Evolutionary conservation across 2,329 filamentous ascomycete species (phyloP).

Genomic region (Fusarium sterilihyphosum): DNA sequence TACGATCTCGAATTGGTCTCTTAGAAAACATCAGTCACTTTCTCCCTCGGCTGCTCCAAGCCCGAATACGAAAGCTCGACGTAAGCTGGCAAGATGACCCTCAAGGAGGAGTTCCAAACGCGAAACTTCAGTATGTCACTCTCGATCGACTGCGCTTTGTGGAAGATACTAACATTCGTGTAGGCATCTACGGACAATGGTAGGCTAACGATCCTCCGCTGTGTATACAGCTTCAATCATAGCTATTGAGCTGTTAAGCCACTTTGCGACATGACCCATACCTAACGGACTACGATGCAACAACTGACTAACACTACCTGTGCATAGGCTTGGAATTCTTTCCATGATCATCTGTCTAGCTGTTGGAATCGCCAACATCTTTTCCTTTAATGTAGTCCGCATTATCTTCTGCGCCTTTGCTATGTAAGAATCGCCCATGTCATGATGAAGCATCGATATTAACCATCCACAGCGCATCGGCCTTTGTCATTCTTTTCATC

Average conservation of each 20-base stretch:
- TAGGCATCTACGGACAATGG: constrained; percentile 82
- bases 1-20: constrained; percentile 13
- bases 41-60: constrained; percentile 12
- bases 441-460: neutral
- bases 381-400: constrained; percentile 60
- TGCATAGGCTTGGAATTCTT: constrained; percentile 71
- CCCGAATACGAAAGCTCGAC: constrained; percentile 37
- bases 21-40: constrained; percentile 6
- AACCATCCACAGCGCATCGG: constrained; percentile 64
- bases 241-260: constrained; percentile 18
- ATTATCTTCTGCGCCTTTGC: constrained; percentile 64
- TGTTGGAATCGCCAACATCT: constrained; percentile 74
- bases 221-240: constrained; percentile 6
- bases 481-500: constrained; percentile 82
- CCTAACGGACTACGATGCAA: constrained; percentile 7
- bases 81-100: constrained; percentile 67
- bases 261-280: constrained; percentile 7
- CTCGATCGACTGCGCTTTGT: constrained; percentile 4
- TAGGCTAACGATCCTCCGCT: constrained; percentile 54
- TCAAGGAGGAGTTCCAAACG: constrained; percentile 77
- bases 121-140: constrained; percentile 75
- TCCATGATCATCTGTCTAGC: constrained; percentile 78
- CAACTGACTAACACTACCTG: constrained; percentile 16
- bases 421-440: constrained; percentile 56
- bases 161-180: constrained; percentile 46